phyloP scores from a whole-genome alignment of 768 basidiomycete genomes.

The Lactarius hengduanensis region DNA sequence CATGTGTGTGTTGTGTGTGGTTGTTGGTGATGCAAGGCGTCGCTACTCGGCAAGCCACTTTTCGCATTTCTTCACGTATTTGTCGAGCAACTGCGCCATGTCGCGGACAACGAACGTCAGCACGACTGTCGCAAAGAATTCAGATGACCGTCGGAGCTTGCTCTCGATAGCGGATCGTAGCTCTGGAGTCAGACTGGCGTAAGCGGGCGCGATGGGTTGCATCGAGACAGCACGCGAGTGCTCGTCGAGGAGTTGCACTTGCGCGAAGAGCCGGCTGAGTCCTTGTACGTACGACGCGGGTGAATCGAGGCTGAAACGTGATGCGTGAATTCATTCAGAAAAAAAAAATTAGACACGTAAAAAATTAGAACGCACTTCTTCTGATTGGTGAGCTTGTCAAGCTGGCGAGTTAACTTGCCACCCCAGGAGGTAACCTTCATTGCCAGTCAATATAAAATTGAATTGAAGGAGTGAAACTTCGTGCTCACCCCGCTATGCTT shows the following conservation, averaged over 20 bases:
- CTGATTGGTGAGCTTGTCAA: conserved; percentile 84
- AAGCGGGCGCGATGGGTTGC: conserved; percentile 67
- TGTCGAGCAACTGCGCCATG: conserved; percentile 82
- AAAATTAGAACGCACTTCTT: conserved; percentile 61
- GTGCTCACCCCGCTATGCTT: conserved; percentile 61
- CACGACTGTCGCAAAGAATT: conserved; percentile 88
- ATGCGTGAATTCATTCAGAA: background rate
- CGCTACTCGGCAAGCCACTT: conserved; percentile 82
- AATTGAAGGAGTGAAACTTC: background rate
- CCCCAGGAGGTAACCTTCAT: conserved; percentile 61
- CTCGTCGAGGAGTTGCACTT: conserved; percentile 82
- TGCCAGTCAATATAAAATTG: background rate
- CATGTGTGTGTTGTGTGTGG: conserved; percentile 4
- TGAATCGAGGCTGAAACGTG: conserved; percentile 68
- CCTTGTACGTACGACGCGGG: conserved; percentile 81
- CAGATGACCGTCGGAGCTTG: conserved; percentile 78
- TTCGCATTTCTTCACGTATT: conserved; percentile 92
- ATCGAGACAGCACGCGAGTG: conserved; percentile 72
- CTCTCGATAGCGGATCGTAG: conserved; percentile 63
- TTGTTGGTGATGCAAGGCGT: conserved; percentile 5
- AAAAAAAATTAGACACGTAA: conserved; percentile 2
- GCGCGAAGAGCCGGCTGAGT: conserved; percentile 67
- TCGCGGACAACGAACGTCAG: conserved; percentile 88
- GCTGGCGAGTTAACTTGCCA: conserved; percentile 66
- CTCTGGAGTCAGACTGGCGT: conserved; percentile 66